A percentile compares a stretch with the other conserved stretches of the same genome.
These are phyloP conservation scores for Pyrrhoderma noxium DNA, from an alignment of 1,284 basidiomycete species.

Conservation along the genomic window DNA sequence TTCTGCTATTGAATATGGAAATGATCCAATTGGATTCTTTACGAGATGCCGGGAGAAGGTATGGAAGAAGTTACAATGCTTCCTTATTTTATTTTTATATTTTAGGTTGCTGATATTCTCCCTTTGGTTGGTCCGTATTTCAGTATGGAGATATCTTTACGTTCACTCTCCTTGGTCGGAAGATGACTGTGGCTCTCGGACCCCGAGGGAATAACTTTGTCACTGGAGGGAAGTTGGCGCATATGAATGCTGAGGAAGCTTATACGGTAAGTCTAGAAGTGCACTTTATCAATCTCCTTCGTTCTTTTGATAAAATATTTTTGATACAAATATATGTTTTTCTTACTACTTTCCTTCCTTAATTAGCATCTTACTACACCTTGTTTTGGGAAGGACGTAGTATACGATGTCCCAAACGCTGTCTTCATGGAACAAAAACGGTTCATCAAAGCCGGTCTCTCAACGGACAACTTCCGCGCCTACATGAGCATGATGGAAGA, in stretches of 20 bases:
- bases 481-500: conserved; percentile 90
- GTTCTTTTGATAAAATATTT: not conserved
- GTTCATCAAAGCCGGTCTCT: conserved; percentile 92
- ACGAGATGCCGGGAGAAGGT: conserved; percentile 79
- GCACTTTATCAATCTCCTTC: not conserved
- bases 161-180: conserved; percentile 82
- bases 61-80: conserved; percentile 20
- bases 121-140: too few relatives aligned
- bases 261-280: conserved; percentile 79
- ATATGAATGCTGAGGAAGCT: conserved; percentile 94
- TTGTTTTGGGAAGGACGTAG: conserved; percentile 94
- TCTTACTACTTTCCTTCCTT: not conserved
- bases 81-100: not conserved
- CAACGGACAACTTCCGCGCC: conserved; percentile 83
- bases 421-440: conserved; percentile 99
- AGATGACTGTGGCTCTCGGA: conserved; percentile 88
- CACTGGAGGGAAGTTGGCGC: conserved; percentile 86
- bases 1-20: conserved; percentile 66
- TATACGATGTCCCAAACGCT: conserved; percentile 96
- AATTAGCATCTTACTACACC: conserved; percentile 79
- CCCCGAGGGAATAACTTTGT: conserved; percentile 92
- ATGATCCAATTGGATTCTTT: conserved; percentile 75
- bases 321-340: too few relatives aligned
- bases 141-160: conserved; percentile 82
- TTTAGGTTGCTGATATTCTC: not conserved